Evolutionary conservation across 495 filamentous ascomycete species (phyloP), one percentile per base, ranked within the genome.

Genomic region (Aspergillus sclerotiicarbonarius): DNA sequence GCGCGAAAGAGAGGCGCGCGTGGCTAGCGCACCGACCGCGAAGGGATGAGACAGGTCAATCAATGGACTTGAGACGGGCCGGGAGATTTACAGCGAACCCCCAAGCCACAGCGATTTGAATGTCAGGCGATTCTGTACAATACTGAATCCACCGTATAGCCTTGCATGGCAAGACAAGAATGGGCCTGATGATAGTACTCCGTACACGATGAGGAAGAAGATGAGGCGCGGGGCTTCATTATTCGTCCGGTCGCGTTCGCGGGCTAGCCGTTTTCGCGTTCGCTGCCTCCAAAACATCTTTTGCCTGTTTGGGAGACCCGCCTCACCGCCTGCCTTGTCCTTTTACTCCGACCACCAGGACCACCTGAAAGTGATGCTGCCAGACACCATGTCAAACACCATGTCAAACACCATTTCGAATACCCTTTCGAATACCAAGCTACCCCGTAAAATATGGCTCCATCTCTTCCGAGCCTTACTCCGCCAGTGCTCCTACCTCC

Each of bases 401-500:
- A 35, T 47, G 10, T 31, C 39, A 16, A 15, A 8, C 35, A 13
- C 5, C 6, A n/a, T 3, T 30, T 18, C 19, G 4, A 20, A 25
- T 44, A n/a, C 35, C 15, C 55, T 9, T 25, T 21, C n/a, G 25
- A 46, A n/a, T n/a, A n/a, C n/a, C n/a, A n/a, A n/a, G n/a, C n/a
- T n/a, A n/a, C n/a, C n/a, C n/a, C n/a, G n/a, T n/a, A n/a, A n/a
- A 46, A 54, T 79, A 80, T 61, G 75, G 83, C 75, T 83, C 30
- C 84, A 88, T 67, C 73, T 94, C 31, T 84, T 88, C 61, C 86
- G 94, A 32, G 83, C 87, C 35, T 80, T 95, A 7, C 85, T 97
- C 47, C 90, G 93, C 60, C 88, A 96, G 77, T 82, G 85, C 21
- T 85, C 87, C 56, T 96, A 96, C 67, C 85, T 98, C 21, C 91